These are phyloP conservation scores for Rhizopus microsporus DNA, from an alignment of 371 early-diverging fungal species.

Conservation along the genomic window DNA sequence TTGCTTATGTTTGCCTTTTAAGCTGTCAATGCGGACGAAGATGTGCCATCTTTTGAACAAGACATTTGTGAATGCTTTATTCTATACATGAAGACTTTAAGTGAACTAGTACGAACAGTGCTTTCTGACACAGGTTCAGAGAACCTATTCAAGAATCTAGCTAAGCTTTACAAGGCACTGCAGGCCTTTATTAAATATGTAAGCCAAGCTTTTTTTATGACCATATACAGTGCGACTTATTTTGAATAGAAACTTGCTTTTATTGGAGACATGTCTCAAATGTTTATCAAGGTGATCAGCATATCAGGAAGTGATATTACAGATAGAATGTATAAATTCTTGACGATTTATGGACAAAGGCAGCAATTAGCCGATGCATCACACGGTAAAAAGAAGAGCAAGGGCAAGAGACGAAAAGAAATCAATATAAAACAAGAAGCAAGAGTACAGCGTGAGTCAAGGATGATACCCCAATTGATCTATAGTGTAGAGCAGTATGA, in stretches of 20 bases:
- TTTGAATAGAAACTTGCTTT: constrained; percentile 38
- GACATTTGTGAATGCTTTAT: constrained; percentile 30
- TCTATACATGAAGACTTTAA: constrained; percentile 24
- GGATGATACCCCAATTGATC: constrained; percentile 65
- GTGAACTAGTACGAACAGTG: constrained; percentile 35
- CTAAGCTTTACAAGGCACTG: constrained; percentile 44
- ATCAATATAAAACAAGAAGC: constrained; percentile 36
- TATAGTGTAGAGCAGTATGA: constrained; percentile 73
- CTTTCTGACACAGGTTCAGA: constrained; percentile 41
- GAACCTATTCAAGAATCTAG: constrained; percentile 40
- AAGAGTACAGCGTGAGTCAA: constrained; percentile 62
- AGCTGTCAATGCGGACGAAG: constrained; percentile 14
- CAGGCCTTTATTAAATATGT: constrained; percentile 51
- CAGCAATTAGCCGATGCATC: constrained; percentile 3
- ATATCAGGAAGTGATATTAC: constrained; percentile 38
- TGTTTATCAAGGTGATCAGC: constrained; percentile 38
- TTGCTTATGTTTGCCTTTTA: neutral
- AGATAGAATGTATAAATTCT: constrained; percentile 50
- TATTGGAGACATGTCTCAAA: constrained; percentile 27
- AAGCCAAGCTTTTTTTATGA: constrained; percentile 14
- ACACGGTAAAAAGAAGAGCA: constrained; percentile 20
- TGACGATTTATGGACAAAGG: constrained; percentile 46
- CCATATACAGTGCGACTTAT: neutral
- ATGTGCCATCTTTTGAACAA: constrained; percentile 29
- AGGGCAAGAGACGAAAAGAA: constrained; percentile 25